Percentiles rank a stretch among this genome's conserved stretches.
phyloP scores from a whole-genome alignment of 2,329 filamentous ascomycete species.

The Ilyonectria sp. region DNA sequence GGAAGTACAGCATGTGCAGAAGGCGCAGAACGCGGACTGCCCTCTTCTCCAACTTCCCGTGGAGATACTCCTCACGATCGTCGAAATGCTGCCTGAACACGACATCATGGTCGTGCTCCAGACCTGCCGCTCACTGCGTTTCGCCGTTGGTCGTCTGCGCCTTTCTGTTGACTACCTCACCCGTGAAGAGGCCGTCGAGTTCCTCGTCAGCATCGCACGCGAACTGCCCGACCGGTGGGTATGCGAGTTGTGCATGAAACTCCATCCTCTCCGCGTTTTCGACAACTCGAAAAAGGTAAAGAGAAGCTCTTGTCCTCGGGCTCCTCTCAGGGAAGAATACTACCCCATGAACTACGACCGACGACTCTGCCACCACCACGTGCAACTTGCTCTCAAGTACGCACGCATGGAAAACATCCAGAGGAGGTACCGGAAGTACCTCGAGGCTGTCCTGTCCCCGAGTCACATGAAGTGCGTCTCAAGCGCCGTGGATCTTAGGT shows the following conservation, averaged over 20 bases:
- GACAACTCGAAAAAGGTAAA: background rate
- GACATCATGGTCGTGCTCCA: conserved; percentile 11
- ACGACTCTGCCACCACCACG: conserved; percentile 2
- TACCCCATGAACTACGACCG: too few relatives aligned
- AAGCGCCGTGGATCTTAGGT: too few relatives aligned
- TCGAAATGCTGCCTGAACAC: too few relatives aligned
- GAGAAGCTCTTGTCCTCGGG: too few relatives aligned
- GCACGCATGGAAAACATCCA: conserved; percentile 14
- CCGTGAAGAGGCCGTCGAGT: conserved; percentile 4
- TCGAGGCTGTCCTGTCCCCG: conserved; percentile 9
- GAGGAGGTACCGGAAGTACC: conserved; percentile 2
- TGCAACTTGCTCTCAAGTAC: conserved; percentile 35
- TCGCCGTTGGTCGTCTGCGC: background rate
- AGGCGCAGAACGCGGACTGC: too few relatives aligned
- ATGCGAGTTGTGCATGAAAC: conserved; percentile 27
- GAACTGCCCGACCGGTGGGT: conserved; percentile 32
- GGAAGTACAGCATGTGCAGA: too few relatives aligned
- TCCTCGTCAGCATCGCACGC: conserved; percentile 22
- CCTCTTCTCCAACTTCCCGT: too few relatives aligned
- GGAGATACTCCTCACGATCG: too few relatives aligned
- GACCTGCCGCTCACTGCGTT: background rate
- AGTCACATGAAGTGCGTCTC: background rate
- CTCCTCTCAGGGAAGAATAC: too few relatives aligned
- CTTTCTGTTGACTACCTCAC: background rate
- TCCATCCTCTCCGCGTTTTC: background rate